These are phyloP conservation scores for Neoscytalidium dimidiatum DNA, from an alignment of 2,329 filamentous ascomycete species.

Conservation along the genomic window DNA sequence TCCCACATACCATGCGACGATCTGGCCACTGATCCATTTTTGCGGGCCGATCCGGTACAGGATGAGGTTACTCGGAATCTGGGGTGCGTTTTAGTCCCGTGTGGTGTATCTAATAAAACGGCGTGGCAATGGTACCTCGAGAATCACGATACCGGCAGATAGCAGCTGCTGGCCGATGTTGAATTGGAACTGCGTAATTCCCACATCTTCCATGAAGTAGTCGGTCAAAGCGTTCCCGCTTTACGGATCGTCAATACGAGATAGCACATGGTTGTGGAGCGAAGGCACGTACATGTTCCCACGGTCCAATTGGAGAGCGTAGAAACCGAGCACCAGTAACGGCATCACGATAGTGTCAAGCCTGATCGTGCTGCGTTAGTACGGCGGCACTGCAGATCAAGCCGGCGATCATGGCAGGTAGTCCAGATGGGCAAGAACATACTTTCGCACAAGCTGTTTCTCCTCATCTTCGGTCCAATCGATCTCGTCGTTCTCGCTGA, in stretches of 20 bases:
- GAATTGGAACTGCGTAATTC: slow-evolving; percentile 53
- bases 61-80: slow-evolving; percentile 57
- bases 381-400: neutral
- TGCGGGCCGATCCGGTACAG: slow-evolving; percentile 54
- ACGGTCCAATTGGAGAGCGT: slow-evolving; percentile 36
- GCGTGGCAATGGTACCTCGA: slow-evolving; percentile 25
- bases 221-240: slow-evolving; percentile 57
- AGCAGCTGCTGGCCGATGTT: slow-evolving; percentile 58
- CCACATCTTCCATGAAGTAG: slow-evolving; percentile 53
- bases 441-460: slow-evolving; percentile 20
- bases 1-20: slow-evolving; percentile 48
- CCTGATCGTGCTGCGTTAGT: neutral
- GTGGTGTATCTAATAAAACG: slow-evolving; percentile 19
- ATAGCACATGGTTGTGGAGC: neutral
- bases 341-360: slow-evolving; percentile 27
- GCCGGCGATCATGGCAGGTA: neutral
- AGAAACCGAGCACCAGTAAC: slow-evolving; percentile 30
- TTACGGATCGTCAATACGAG: slow-evolving; percentile 28
- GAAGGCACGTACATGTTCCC: slow-evolving; percentile 25
- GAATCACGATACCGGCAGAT: slow-evolving; percentile 52
- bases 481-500: slow-evolving; percentile 15
- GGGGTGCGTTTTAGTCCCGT: slow-evolving; percentile 19
- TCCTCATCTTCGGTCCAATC: slow-evolving; percentile 23
- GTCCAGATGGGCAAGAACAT: neutral
- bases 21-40: slow-evolving; percentile 56